Conservation (phyloP, 2,329 filamentous ascomycete genomes). For the Aspergillus piperis region DNA sequence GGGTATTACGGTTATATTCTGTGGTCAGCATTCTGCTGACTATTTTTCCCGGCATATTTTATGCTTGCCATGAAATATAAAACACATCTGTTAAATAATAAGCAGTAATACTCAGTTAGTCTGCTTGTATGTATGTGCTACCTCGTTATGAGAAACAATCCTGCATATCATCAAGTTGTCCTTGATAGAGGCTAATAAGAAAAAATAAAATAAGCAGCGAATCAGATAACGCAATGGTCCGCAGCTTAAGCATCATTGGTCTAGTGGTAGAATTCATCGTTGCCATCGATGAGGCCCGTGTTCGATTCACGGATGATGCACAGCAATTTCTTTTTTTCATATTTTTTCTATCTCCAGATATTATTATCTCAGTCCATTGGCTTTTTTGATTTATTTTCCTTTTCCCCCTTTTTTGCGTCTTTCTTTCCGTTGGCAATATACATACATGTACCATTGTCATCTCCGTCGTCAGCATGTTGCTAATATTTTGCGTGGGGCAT, state of each 20-base stretch:
- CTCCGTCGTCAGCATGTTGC: too few species aligned
- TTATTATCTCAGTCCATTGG: too few species aligned
- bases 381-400: background rate
- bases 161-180: background rate
- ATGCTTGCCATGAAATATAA: background rate
- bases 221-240: slow-evolving; percentile 7
- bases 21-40: background rate
- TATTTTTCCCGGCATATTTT: background rate
- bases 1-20: background rate
- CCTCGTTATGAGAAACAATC: too few species aligned
- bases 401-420: background rate
- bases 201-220: background rate
- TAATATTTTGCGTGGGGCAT: too few species aligned
- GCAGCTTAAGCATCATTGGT: slow-evolving; percentile 42
- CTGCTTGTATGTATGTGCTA: too few species aligned
- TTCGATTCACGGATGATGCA: slow-evolving; percentile 52
- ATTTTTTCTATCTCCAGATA: too few species aligned
- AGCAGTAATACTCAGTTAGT: background rate
- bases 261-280: slow-evolving; percentile 50
- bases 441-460: too few species aligned
- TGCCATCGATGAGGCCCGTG: slow-evolving; percentile 51
- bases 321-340: background rate
- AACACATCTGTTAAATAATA: background rate
- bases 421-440: too few species aligned
- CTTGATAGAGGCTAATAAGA: background rate